Evolutionary conservation across 768 basidiomycete species (phyloP), one percentile per base, ranked within the genome.

Genomic region (Gautieria morchelliformis): DNA sequence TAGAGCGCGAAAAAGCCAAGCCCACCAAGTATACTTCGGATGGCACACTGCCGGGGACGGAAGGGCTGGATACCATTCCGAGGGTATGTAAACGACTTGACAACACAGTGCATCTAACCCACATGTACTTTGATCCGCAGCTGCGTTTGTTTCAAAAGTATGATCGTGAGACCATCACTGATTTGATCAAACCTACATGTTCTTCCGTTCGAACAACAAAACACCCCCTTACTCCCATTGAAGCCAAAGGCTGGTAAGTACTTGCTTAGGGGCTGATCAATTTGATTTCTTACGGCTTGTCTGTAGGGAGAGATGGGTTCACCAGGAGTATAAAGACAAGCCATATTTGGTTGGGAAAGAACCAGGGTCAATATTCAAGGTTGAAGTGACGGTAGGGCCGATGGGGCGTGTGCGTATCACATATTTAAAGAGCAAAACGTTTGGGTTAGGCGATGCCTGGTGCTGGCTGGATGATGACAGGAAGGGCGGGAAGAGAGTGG

Each of bases 371-470:
- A 27, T 22, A 4, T 30, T 58, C 51, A 46, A 22, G 42, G 58
- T 60, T 46, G 51, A 53, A 10, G 57, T 60, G 5, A 17, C 24
- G 22, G 57, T 53, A 17, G 56, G 39, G 22, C 52, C 33, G 8
- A 58, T 60, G 57, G 56, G 57, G 11, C 57, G 60, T 10, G 57
- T 60, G 40, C 49, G 60, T 22, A 50, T 60, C 24, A 58, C 49
- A 2, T 58, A 58, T 46, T 44, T 60, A 22, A 35, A 40, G 19
- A 58, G 56, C 52, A 47, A 27, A 11, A 37, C 49, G 24, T 58
- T 60, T 20, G 60, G 60, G 3, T 33, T 60, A 9, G 60, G 57
- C 5, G 52, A 53, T 51, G 37, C 45, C 22, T 51, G 37, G 40
- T 60, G 60, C 45, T 60, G 60, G 60, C 6, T 60, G 8, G 60